These are phyloP conservation scores for Salisapilia sapeloensis DNA, from an alignment of 352 stramenopile species.

Conservation along the genomic window DNA sequence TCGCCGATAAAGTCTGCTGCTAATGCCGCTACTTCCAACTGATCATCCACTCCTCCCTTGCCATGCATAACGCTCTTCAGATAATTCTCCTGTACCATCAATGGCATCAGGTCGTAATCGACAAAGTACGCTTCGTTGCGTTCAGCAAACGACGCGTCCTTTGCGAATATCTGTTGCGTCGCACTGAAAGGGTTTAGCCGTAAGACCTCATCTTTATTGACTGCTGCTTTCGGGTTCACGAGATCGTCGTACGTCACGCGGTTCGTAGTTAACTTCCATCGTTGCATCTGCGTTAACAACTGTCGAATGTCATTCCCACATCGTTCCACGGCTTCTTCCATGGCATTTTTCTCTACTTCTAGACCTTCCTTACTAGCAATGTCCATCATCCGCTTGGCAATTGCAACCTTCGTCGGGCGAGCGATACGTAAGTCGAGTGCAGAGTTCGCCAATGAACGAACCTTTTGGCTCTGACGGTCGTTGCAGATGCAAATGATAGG, in stretches of 20 bases:
- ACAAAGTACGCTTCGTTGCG: constrained; percentile 97
- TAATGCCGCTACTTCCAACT: constrained; percentile 66
- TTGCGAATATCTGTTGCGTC: constrained; percentile 85
- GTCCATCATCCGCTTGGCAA: constrained; percentile 85
- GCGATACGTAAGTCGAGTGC: constrained; percentile 94
- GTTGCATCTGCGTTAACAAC: constrained; percentile 94
- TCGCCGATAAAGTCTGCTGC: constrained; percentile 87
- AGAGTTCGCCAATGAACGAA: constrained; percentile 91
- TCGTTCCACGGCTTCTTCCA: constrained; percentile 92
- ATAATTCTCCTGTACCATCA: constrained; percentile 91
- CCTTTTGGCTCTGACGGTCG: constrained; percentile 92
- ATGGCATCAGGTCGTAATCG: constrained; percentile 95
- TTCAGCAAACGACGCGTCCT: constrained; percentile 48
- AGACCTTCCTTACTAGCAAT: constrained; percentile 85
- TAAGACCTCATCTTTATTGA: constrained; percentile 89
- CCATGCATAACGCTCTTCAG: constrained; percentile 75
- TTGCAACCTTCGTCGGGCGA: constrained; percentile 86
- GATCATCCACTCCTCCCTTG: constrained; percentile 38
- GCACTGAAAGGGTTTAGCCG: constrained; percentile 92
- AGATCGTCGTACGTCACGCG: constrained; percentile 80
- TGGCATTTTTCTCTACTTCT: constrained; percentile 89
- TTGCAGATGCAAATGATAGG: constrained; percentile 99
- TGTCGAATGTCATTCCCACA: constrained; percentile 97
- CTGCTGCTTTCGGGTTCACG: constrained; percentile 49
- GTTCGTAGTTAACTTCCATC: constrained; percentile 79